Conservation (phyloP, 2,329 filamentous ascomycete species). For the Tolypocladium inflatum region DNA sequence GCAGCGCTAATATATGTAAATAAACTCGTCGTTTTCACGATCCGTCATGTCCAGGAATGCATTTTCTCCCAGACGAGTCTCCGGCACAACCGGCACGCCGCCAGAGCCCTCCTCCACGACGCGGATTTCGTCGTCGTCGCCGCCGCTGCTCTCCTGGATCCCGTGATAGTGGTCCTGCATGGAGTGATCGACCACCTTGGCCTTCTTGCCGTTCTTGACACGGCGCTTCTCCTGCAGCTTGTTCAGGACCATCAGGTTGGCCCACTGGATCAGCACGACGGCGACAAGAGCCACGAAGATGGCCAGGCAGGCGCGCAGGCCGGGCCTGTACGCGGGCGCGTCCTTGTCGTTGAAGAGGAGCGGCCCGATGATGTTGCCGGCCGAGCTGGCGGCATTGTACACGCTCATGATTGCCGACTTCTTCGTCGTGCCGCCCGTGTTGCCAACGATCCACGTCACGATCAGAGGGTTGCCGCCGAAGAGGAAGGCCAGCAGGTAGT, state of each 20-base stretch:
- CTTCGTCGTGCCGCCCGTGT: slow-evolving; percentile 60
- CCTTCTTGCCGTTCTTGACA: slow-evolving; percentile 50
- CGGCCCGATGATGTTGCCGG: slow-evolving; percentile 59
- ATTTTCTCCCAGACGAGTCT: slow-evolving; percentile 31
- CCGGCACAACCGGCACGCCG: slow-evolving; percentile 11
- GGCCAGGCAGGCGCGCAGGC: slow-evolving; percentile 44
- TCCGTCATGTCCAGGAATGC: slow-evolving; percentile 54
- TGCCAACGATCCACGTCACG: slow-evolving; percentile 59
- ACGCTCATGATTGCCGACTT: slow-evolving; percentile 55
- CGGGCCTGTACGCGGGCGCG: slow-evolving; percentile 48
- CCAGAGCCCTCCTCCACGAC: slow-evolving; percentile 13
- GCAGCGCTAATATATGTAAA: slow-evolving; percentile 44
- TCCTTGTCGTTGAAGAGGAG: slow-evolving; percentile 50
- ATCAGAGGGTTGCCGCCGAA: slow-evolving; percentile 58
- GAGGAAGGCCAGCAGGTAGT: slow-evolving; percentile 57
- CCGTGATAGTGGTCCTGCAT: slow-evolving; percentile 45
- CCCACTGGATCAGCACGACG: slow-evolving; percentile 42
- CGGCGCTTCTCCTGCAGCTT: slow-evolving; percentile 43
- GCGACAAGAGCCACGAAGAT: slow-evolving; percentile 44
- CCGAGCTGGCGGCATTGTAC: slow-evolving; percentile 52
- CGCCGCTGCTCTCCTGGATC: slow-evolving; percentile 2
- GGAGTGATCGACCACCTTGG: slow-evolving; percentile 47
- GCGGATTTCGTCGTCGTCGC: slow-evolving; percentile 3
- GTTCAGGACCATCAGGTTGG: slow-evolving; percentile 46
- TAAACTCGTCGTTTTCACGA: slow-evolving; percentile 57